Percentiles rank a stretch among this genome's conserved stretches.
Conservation (phyloP, 2,329 filamentous ascomycete genomes). For the Cladosporium sp. region DNA sequence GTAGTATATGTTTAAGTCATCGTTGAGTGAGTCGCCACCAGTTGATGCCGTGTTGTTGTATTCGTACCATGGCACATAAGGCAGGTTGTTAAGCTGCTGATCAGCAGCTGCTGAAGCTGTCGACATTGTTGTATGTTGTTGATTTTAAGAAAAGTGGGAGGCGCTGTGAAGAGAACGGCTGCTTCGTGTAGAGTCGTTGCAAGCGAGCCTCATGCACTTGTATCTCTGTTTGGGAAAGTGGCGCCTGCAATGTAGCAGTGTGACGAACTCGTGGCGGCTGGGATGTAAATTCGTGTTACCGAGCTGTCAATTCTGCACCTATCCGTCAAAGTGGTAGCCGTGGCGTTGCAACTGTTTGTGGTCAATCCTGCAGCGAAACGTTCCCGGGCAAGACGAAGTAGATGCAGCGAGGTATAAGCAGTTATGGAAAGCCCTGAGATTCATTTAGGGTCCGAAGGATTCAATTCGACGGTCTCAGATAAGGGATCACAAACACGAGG, state of each 20-base stretch:
- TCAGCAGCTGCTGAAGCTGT: conserved; percentile 3
- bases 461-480: neutral
- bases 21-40: conserved; percentile 66
- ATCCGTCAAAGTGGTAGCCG: neutral
- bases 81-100: conserved; percentile 23
- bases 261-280: conserved; percentile 4
- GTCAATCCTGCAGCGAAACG: neutral
- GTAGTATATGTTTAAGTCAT: conserved; percentile 85
- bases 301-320: conserved; percentile 2
- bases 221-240: conserved; percentile 2
- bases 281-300: conserved; percentile 3
- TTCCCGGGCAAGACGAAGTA: neutral
- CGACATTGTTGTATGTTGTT: neutral
- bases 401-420: neutral
- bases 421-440: neutral
- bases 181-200: neutral
- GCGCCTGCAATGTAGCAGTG: conserved; percentile 11
- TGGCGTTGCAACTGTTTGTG: conserved; percentile 6
- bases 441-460: conserved; percentile 2
- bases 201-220: conserved; percentile 4
- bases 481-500: neutral
- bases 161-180: neutral
- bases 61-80: conserved; percentile 45
- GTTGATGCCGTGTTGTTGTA: conserved; percentile 67
- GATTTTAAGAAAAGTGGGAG: neutral